These are phyloP conservation scores for Pseudoturritis turrita DNA, from an alignment of 345 rosid species.

Conservation along the genomic window DNA sequence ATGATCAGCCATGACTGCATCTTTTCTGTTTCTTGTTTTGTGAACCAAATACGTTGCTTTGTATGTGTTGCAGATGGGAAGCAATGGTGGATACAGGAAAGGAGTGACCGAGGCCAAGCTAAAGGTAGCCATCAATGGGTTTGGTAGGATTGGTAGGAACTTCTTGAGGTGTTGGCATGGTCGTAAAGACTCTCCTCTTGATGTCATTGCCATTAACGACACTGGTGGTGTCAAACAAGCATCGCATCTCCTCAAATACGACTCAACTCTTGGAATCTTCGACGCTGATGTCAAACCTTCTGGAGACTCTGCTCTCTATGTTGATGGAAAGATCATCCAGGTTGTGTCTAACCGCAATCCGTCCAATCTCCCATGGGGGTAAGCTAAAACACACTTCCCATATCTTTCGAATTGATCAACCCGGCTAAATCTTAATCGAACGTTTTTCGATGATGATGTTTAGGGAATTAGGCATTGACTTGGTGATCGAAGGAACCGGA, in stretches of 20 bases:
- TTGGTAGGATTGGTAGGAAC: constrained; percentile 98
- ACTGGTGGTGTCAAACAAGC: constrained; percentile 97
- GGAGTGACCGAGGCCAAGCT: constrained; percentile 74
- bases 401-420: not conserved
- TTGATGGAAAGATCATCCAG: constrained; percentile 94
- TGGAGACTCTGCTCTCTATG: constrained; percentile 79
- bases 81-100: constrained; percentile 69
- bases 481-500: constrained; percentile 96
- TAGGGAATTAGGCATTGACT: constrained; percentile 81
- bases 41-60: not conserved
- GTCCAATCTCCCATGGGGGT: constrained; percentile 79
- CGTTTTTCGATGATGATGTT: constrained; percentile 4
- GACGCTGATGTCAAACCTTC: constrained; percentile 90
- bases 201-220: constrained; percentile 77
- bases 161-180: constrained; percentile 99
- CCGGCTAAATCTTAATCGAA: not conserved
- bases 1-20: constrained; percentile 16
- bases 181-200: constrained; percentile 88
- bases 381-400: constrained; percentile 21
- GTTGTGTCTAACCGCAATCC: constrained; percentile 85
- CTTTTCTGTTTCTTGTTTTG: not conserved
- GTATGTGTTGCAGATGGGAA: constrained; percentile 46
- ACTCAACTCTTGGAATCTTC: constrained; percentile 91
- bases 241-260: constrained; percentile 94
- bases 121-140: constrained; percentile 96